A percentile compares a stretch with the other conserved stretches of the same genome.
phyloP scores from a whole-genome alignment of 306 rosid genomes.

The Fragaria iinumae region DNA sequence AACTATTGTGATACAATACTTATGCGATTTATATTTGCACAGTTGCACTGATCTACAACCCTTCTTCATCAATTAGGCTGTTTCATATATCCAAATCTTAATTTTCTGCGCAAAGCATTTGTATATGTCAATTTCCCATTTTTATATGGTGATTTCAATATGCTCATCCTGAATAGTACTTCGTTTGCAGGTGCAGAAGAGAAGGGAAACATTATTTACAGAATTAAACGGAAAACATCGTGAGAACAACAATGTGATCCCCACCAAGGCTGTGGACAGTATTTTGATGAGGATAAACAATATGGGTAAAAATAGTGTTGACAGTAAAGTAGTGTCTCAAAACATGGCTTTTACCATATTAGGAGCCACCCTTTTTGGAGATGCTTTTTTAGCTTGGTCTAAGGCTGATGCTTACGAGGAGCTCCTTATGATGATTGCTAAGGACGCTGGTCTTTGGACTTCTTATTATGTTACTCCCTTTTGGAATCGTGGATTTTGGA shows the following conservation, averaged over 20 bases:
- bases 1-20: no score
- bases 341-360: constrained; percentile 75
- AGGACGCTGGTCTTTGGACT: constrained; percentile 77
- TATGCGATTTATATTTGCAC: no score
- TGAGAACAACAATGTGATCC: constrained; percentile 43
- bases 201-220: constrained; percentile 50
- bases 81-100: no score
- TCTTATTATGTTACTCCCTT: constrained; percentile 67
- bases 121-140: no score
- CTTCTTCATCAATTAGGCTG: no score
- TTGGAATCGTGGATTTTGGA: constrained; percentile 81
- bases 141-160: no score
- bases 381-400: constrained; percentile 65
- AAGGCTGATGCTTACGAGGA: constrained; percentile 76
- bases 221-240: constrained; percentile 49
- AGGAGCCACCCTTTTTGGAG: constrained; percentile 74
- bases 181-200: neutral
- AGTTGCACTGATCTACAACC: no score
- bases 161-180: no score
- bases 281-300: constrained; percentile 48
- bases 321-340: constrained; percentile 61
- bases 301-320: constrained; percentile 39
- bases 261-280: constrained; percentile 45
- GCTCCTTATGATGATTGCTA: constrained; percentile 71
- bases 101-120: no score